phyloP scores from a whole-genome alignment of 148 eudicot species.

The Nepenthes gracilis region DNA sequence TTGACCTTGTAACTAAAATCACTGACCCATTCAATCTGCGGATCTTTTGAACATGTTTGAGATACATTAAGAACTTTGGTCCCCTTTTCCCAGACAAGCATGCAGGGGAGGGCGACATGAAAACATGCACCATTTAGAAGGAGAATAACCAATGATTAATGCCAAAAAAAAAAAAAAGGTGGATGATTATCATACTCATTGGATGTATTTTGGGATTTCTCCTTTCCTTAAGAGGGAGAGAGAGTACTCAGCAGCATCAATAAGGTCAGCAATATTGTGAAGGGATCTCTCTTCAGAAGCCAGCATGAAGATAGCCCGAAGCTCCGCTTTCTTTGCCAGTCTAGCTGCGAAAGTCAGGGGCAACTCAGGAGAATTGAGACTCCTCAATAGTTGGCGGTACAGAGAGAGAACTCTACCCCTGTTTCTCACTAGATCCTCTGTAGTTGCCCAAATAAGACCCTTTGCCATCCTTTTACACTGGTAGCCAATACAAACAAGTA shows the following conservation, averaged over 20 bases:
- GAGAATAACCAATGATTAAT: no score
- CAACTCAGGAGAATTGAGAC: slow-evolving; percentile 56
- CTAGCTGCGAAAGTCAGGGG: slow-evolving; percentile 57
- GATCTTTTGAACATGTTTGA: no score
- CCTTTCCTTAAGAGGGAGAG: slow-evolving; percentile 58
- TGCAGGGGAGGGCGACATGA: no score
- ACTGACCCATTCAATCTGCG: no score
- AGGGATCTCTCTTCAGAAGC: slow-evolving; percentile 60
- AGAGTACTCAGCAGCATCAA: slow-evolving; percentile 60
- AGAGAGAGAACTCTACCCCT: slow-evolving; percentile 45
- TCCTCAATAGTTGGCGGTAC: slow-evolving; percentile 47
- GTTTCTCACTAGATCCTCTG: slow-evolving; percentile 58
- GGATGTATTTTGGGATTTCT: slow-evolving; percentile 56
- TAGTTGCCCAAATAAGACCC: slow-evolving; percentile 67
- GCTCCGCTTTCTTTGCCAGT: slow-evolving; percentile 63
- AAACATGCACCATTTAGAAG: no score
- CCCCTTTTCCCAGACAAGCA: no score
- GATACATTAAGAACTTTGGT: no score
- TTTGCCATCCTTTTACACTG: slow-evolving; percentile 30
- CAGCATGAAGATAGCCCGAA: slow-evolving; percentile 53
- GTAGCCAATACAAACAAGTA: neutral
- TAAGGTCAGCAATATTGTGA: slow-evolving; percentile 59
- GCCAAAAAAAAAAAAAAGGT: no score
- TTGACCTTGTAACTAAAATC: no score
- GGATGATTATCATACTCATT: slow-evolving; percentile 14